Evolutionary conservation across 805 yeast species (phyloP).

Genomic region (Wickerhamiella azymoides): DNA sequence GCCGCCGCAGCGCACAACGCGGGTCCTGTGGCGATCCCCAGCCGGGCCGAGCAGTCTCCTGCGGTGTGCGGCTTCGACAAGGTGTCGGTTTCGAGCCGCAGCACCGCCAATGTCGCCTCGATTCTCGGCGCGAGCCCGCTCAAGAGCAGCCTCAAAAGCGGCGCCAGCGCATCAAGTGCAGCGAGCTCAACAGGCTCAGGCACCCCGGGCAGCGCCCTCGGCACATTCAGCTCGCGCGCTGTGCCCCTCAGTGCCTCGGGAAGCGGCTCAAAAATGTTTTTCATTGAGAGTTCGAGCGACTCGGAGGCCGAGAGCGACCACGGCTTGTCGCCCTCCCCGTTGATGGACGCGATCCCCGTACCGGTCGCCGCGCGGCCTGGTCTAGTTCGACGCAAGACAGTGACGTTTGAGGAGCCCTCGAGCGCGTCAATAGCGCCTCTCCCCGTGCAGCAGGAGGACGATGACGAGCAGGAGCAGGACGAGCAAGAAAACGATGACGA

Average conservation of each 20-base stretch:
- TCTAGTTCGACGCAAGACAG: slow-evolving; percentile 3
- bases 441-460: background rate
- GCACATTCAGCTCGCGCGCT: no score
- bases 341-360: slow-evolving; percentile 1
- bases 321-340: background rate
- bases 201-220: no score
- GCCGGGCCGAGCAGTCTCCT: background rate
- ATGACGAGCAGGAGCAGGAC: background rate
- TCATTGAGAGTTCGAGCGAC: slow-evolving; percentile 6
- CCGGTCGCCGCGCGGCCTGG: slow-evolving; percentile 3
- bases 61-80: slow-evolving; percentile 5
- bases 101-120: background rate
- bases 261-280: slow-evolving; percentile 1
- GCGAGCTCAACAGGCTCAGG: background rate
- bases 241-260: background rate
- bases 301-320: slow-evolving; percentile 2
- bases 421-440: background rate
- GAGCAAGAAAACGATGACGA: background rate
- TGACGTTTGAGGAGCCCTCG: slow-evolving; percentile 6
- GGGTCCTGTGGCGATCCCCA: background rate
- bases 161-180: no score
- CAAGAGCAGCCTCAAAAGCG: no score
- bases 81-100: slow-evolving; percentile 2
- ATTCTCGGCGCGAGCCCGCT: background rate
- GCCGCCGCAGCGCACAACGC: background rate